Base-by-base conservation (phyloP, 495 filamentous ascomycete genomes). In the Aspergillus campestris region DNA sequence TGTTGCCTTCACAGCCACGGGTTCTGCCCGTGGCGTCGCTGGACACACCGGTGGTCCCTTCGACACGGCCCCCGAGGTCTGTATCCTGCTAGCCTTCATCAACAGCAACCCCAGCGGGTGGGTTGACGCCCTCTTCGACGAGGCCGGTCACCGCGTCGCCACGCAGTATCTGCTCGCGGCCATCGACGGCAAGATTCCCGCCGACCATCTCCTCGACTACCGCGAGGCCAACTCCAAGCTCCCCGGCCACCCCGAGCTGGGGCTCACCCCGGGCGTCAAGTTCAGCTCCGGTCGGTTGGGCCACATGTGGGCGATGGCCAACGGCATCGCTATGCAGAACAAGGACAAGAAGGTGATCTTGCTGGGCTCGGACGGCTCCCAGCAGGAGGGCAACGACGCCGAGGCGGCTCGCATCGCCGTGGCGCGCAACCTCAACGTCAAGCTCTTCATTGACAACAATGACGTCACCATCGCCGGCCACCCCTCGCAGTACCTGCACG, bases 1-100 rank as follows among this genome's bases (percentile, higher is more conserved):
- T 31, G 52, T 68, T 40, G 65, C 65, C 2, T 68, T 68, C 44
- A 68, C 65, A 3, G 62, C 62, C 4, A 65, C 65, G 1, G 65
- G 65, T 30, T 48, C 65, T 3, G 65, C 65, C 31, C 65, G 65
- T 12, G 65, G 65, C 3, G 57, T 66, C 6, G 52, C 65, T 0
- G 65, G 65, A 29, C 65, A 68, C 52, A 68, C 65, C 8, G 65
- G 65, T 31, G 65, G 65, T n/a, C 65, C 65, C 32, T 68, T 65
- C 53, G 65, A 68, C 52, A 68, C 65, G 5, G 62, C 65, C 0
- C 65, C 65, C 7, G 65, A 68, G 56, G 65, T 68, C 27, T 66
- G 62, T 34, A 58, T 68, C 14, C 50, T 68, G 29, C 59, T 68
- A 7, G 65, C 55, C 1, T 54, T 68, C 40, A 66, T 68, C 8